A percentile compares a stretch with the other conserved stretches of the same genome.
phyloP scores from a whole-genome alignment of 2,329 filamentous ascomycete genomes.

The Colletotrichum chrysophilum region DNA sequence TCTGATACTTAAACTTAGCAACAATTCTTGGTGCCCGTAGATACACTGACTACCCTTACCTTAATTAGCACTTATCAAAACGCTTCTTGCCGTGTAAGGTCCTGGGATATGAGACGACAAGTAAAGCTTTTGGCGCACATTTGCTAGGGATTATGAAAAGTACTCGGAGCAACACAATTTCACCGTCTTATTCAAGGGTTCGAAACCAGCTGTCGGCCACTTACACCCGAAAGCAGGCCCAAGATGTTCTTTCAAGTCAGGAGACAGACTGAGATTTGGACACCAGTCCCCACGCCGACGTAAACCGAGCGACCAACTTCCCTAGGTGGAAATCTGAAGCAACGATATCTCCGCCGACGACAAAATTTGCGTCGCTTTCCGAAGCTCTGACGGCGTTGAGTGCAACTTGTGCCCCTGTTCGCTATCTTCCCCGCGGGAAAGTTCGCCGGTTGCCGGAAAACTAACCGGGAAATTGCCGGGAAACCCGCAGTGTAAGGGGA shows the following conservation, averaged over 20 bases:
- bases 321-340: neutral
- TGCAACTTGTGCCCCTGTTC: neutral
- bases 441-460: neutral
- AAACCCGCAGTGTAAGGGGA: rapidly evolving
- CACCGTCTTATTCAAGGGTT: rapidly evolving
- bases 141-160: too few relatives aligned
- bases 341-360: rapidly evolving
- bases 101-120: too few relatives aligned
- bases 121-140: too few relatives aligned
- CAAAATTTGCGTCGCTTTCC: neutral
- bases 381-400: neutral
- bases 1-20: too few relatives aligned
- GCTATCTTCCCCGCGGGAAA: neutral
- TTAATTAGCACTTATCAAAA: too few relatives aligned
- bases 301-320: neutral
- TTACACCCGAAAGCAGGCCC: neutral
- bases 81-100: too few relatives aligned
- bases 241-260: neutral
- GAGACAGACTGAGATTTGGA: neutral
- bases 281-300: neutral
- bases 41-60: too few relatives aligned
- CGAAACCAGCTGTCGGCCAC: neutral
- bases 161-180: too few relatives aligned
- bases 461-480: neutral
- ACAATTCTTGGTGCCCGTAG: too few relatives aligned